phyloP scores from a whole-genome alignment of 176 grass and related monocot species.

The Eragrostis nindensis region DNA sequence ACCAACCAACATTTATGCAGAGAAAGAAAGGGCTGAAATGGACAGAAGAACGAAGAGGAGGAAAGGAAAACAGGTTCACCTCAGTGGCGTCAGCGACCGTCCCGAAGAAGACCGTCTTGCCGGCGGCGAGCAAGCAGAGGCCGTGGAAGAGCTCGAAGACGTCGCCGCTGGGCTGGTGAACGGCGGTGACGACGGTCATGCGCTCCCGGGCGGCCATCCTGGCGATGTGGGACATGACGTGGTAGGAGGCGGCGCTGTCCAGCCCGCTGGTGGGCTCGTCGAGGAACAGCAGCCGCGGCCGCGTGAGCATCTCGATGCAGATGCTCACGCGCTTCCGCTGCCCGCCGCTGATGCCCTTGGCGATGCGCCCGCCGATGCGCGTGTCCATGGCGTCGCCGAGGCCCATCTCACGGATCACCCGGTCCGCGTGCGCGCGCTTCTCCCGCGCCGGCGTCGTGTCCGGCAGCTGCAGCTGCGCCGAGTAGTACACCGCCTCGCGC shows the following conservation, averaged over 20 bases:
- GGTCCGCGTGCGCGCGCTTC: conserved; percentile 52
- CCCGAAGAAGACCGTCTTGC: conserved; percentile 62
- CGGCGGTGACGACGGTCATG: conserved; percentile 55
- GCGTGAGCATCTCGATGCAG: conserved; percentile 64
- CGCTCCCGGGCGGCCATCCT: conserved; percentile 23
- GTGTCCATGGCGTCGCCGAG: conserved; percentile 58
- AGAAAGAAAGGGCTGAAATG: no score
- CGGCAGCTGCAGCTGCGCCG: conserved; percentile 67
- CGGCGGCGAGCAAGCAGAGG: conserved; percentile 52
- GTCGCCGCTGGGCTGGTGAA: conserved; percentile 67
- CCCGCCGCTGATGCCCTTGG: conserved; percentile 64
- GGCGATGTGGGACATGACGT: conserved; percentile 54
- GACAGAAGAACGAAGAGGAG: no score
- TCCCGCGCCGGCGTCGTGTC: conserved; percentile 41
- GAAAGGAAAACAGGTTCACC: conserved; percentile 23
- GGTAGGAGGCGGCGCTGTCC: conserved; percentile 63
- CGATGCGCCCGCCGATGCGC: conserved; percentile 53
- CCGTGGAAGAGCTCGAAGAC: conserved; percentile 60
- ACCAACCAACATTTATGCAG: background rate
- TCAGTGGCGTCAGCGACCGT: conserved; percentile 18
- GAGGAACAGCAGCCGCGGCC: conserved; percentile 55
- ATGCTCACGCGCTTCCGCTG: conserved; percentile 67
- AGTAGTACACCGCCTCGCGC: conserved; percentile 62
- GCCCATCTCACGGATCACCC: conserved; percentile 62
- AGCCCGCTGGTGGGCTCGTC: conserved; percentile 57